Evolutionary conservation across 2,329 filamentous ascomycete species (phyloP).

Genomic region (Aureobasidium sp.): DNA sequence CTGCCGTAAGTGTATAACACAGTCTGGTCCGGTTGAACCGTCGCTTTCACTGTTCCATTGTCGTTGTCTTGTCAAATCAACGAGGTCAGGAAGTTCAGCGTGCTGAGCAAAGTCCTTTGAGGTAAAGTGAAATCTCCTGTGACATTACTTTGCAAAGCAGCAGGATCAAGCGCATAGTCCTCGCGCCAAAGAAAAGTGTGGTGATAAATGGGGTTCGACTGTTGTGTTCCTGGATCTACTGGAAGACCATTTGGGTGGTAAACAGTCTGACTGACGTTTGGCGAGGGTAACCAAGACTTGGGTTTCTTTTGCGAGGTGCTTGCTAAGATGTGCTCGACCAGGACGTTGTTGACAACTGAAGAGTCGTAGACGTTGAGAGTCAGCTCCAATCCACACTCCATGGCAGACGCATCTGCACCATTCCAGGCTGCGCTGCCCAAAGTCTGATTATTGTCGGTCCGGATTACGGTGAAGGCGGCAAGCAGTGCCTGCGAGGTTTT

Average conservation of each 20-base stretch:
- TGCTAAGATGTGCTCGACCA: background rate
- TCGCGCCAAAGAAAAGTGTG: background rate
- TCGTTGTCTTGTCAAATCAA: background rate
- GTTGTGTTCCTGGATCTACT: background rate
- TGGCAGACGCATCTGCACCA: background rate
- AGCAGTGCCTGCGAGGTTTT: background rate
- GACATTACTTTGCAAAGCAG: background rate
- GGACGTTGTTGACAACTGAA: background rate
- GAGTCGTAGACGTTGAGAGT: constrained; percentile 3
- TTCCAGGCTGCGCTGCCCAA: background rate
- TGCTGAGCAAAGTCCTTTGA: background rate
- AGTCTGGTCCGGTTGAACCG: background rate
- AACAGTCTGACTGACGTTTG: background rate
- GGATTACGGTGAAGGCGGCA: background rate
- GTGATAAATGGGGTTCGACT: background rate
- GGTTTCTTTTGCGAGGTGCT: background rate
- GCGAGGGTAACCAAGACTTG: background rate
- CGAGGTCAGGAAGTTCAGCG: background rate
- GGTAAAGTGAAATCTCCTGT: background rate
- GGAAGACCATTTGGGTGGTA: background rate
- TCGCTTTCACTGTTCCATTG: background rate
- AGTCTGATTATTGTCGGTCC: background rate
- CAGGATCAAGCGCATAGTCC: background rate
- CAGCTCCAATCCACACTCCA: background rate
- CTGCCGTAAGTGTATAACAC: background rate